phyloP scores from a whole-genome alignment of 139 green algal genomes.

The Parachlorella kessleri region DNA sequence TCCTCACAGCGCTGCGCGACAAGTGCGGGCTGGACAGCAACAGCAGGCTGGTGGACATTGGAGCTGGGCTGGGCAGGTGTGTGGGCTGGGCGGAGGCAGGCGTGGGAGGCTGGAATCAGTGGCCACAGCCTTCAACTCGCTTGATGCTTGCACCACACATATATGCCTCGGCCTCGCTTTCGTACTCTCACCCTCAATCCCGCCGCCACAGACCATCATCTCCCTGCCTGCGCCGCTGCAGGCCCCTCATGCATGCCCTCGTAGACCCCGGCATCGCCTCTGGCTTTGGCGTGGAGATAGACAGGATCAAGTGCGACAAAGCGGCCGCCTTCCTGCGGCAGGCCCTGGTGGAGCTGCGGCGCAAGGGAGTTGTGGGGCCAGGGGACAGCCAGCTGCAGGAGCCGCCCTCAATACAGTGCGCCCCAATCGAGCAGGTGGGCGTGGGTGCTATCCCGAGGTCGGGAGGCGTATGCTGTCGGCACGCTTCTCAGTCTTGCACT shows the following conservation, averaged over 20 bases:
- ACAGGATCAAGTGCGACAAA: constrained; percentile 88
- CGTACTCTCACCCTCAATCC: neutral
- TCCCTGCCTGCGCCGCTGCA: constrained; percentile 9
- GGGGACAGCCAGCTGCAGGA: neutral
- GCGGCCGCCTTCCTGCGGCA: constrained; percentile 70
- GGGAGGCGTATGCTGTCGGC: no score
- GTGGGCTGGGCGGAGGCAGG: no score
- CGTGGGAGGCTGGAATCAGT: no score
- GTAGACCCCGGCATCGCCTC: constrained; percentile 48
- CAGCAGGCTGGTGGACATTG: constrained; percentile 84
- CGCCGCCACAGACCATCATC: neutral
- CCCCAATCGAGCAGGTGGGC: constrained; percentile 70
- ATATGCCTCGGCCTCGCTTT: no score
- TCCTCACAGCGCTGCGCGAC: constrained; percentile 68
- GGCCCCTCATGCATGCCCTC: constrained; percentile 84
- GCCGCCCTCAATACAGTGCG: constrained; percentile 59
- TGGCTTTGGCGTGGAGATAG: constrained; percentile 78
- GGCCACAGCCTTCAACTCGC: no score
- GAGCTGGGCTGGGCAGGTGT: constrained; percentile 87
- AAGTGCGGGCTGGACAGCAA: constrained; percentile 61
- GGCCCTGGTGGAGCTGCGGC: constrained; percentile 42
- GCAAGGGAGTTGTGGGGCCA: constrained; percentile 7
- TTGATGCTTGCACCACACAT: no score
- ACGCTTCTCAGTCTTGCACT: no score
- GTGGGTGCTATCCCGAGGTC: no score